phyloP scores from a whole-genome alignment of 2,329 filamentous ascomycete genomes.

The Akanthomyces uredinophilus region DNA sequence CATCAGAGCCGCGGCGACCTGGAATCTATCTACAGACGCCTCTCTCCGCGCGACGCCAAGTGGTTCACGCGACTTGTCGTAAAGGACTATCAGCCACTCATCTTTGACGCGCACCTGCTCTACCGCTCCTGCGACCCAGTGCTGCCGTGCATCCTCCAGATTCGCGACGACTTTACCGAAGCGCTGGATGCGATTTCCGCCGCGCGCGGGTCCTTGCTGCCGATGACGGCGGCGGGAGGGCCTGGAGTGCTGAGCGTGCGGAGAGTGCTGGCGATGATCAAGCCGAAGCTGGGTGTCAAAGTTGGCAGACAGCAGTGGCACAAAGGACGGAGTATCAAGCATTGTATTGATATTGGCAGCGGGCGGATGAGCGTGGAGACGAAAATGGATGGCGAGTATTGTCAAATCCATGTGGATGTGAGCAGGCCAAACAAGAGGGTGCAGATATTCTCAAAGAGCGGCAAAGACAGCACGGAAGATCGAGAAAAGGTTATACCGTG shows the following conservation, averaged over 20 bases:
- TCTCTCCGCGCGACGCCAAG: conserved; percentile 69
- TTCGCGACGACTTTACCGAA: conserved; percentile 62
- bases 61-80: conserved; percentile 81
- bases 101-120: conserved; percentile 52
- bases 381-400: conserved; percentile 87
- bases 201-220: conserved; percentile 19
- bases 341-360: conserved; percentile 62
- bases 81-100: conserved; percentile 66
- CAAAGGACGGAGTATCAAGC: conserved; percentile 66
- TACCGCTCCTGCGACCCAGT: conserved; percentile 61
- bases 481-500: conserved; percentile 54
- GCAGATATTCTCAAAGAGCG: conserved; percentile 87
- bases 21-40: conserved; percentile 50
- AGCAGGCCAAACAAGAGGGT: conserved; percentile 50
- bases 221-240: background rate
- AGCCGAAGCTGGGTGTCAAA: conserved; percentile 55
- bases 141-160: conserved; percentile 63
- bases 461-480: conserved; percentile 80
- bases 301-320: conserved; percentile 59
- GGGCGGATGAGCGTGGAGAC: conserved; percentile 67
- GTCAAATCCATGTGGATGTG: conserved; percentile 77
- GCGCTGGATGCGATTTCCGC: conserved; percentile 51
- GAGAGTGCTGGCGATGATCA: conserved; percentile 31
- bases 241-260: conserved; percentile 15
- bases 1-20: conserved; percentile 41